Percentiles rank a stretch among this genome's conserved stretches.
Conservation (phyloP, 106 monocot genomes). For the Alisma plantagoaquatica region DNA sequence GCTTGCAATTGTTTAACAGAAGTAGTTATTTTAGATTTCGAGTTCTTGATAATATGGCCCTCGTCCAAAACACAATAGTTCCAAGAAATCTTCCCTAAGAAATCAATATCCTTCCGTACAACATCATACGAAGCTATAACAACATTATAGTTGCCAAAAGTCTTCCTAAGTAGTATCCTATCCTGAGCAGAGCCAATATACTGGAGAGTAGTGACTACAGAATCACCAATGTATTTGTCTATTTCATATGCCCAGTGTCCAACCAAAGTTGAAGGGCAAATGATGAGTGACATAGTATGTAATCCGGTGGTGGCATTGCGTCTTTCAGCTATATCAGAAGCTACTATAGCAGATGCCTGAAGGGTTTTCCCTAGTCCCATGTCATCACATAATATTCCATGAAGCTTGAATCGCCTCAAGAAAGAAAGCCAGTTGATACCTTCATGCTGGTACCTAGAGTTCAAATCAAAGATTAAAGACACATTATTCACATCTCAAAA, state of each 20-base stretch:
- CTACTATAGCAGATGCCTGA: conserved; percentile 96
- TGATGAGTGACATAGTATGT: conserved; percentile 51
- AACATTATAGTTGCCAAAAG: conserved; percentile 69
- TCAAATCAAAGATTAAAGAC: neutral
- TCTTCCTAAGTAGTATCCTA: conserved; percentile 43
- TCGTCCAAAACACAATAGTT: conserved; percentile 98
- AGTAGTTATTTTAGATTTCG: conserved; percentile 85
- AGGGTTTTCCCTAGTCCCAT: conserved; percentile 99
- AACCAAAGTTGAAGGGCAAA: conserved; percentile 92
- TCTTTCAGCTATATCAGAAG: conserved; percentile 68
- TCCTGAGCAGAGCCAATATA: conserved; percentile 80
- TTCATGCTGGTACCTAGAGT: conserved; percentile 91
- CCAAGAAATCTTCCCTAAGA: conserved; percentile 67
- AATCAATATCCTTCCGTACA: conserved; percentile 90
- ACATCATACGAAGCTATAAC: conserved; percentile 96
- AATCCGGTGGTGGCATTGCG: conserved; percentile 26
- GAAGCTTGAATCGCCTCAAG: conserved; percentile 89
- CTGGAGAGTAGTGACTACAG: conserved; percentile 65
- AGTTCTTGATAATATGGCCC: conserved; percentile 94
- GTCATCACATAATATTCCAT: conserved; percentile 99
- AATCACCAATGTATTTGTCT: conserved; percentile 78
- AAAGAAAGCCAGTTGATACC: conserved; percentile 98
- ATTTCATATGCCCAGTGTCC: conserved; percentile 99
- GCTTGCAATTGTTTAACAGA: conserved; percentile 88
- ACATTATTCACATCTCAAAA: neutral